These are phyloP conservation scores for Russula sp. DNA, from an alignment of 768 basidiomycete species.

Conservation along the genomic window DNA sequence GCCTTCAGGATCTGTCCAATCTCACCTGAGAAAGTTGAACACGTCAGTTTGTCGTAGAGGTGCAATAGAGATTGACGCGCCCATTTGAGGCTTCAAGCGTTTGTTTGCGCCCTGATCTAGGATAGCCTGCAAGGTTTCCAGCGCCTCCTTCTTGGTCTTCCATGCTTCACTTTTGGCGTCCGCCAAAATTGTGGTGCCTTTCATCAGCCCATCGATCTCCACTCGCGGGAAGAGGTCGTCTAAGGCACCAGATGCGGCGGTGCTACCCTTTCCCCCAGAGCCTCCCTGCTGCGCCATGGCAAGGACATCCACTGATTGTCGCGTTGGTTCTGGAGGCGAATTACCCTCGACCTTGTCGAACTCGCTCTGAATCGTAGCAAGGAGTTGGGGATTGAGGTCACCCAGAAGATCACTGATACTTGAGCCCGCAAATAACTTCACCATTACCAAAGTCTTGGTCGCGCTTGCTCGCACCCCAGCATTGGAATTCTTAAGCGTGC, in stretches of 20 bases:
- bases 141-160: conserved; percentile 94
- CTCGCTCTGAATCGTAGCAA: conserved; percentile 82
- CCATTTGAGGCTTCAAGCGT: conserved; percentile 84
- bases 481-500: conserved; percentile 84
- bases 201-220: conserved; percentile 81
- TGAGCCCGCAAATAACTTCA: conserved; percentile 85
- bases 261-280: conserved; percentile 35
- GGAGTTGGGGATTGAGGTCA: conserved; percentile 89
- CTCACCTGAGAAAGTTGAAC: conserved; percentile 51
- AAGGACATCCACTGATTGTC: conserved; percentile 69
- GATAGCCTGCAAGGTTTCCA: conserved; percentile 75
- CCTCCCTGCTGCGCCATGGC: conserved; percentile 38
- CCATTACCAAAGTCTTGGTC: conserved; percentile 85
- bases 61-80: conserved; percentile 35
- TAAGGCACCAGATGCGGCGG: conserved; percentile 53
- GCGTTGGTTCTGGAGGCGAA: conserved; percentile 67
- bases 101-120: conserved; percentile 91
- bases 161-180: conserved; percentile 91
- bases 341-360: conserved; percentile 88
- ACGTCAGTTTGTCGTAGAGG: conserved; percentile 8
- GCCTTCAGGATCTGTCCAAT: conserved; percentile 84
- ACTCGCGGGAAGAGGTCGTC: conserved; percentile 95
- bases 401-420: conserved; percentile 90
- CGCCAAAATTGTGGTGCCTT: conserved; percentile 71
- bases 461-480: conserved; percentile 89